Evolutionary conservation across 176 grass and related monocot genomes (phyloP).

Genomic region (Hordeum vulgare): MorexV3_pseudomolecules_assembly NC_058518.1:484713557-484714056

Average conservation of each 20-base stretch:
- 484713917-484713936: neutral
- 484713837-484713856: neutral
- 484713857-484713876: neutral
- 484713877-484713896: conserved; percentile 11
- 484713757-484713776: neutral
- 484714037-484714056: neutral
- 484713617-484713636: neutral
- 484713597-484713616: neutral
- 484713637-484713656: neutral
- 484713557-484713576: neutral
- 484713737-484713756: neutral
- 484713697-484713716: neutral
- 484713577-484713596: neutral
- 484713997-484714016: conserved; percentile 1
- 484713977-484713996: conserved; percentile 13
- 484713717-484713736: neutral
- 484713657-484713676: neutral
- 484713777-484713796: neutral
- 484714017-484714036: neutral
- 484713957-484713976: too few relatives aligned
- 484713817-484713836: too few relatives aligned
- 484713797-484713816: neutral
- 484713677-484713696: neutral
- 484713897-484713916: neutral
- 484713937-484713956: neutral